Conservation (phyloP, 176 grass and related monocot genomes). For the Elymus sibiricus region DNA sequence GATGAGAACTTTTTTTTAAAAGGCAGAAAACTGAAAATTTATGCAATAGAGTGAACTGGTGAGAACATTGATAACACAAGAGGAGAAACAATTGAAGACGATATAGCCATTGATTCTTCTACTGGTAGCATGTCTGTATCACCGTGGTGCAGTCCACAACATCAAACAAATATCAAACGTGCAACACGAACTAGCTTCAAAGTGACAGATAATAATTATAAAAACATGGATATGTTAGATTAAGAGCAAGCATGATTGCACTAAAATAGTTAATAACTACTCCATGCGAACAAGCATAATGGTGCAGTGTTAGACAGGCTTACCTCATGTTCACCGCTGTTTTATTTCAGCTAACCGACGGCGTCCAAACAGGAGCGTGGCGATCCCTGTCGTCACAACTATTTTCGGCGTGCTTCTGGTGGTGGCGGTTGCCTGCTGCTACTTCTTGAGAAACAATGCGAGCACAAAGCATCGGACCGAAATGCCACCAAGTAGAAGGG, state of each 20-base stretch:
- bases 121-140: not conserved
- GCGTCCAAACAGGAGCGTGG: not conserved
- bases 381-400: not conserved
- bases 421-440: not conserved
- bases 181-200: constrained; percentile 10
- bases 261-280: not conserved
- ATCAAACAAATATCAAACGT: not conserved
- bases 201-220: not conserved
- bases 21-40: no score
- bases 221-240: not conserved
- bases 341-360: not conserved
- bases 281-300: not conserved
- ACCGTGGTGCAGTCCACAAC: not conserved
- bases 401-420: constrained; percentile 15
- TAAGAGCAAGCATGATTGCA: not conserved
- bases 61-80: not conserved
- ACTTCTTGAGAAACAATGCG: not conserved
- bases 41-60: not conserved
- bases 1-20: no score
- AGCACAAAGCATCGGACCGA: not conserved
- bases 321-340: not conserved
- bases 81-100: not conserved
- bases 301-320: not conserved
- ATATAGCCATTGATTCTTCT: not conserved
- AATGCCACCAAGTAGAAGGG: not conserved